These are phyloP conservation scores for Lachnellula subtilissima DNA, from an alignment of 2,329 filamentous ascomycete genomes.

Conservation along the genomic window DNA sequence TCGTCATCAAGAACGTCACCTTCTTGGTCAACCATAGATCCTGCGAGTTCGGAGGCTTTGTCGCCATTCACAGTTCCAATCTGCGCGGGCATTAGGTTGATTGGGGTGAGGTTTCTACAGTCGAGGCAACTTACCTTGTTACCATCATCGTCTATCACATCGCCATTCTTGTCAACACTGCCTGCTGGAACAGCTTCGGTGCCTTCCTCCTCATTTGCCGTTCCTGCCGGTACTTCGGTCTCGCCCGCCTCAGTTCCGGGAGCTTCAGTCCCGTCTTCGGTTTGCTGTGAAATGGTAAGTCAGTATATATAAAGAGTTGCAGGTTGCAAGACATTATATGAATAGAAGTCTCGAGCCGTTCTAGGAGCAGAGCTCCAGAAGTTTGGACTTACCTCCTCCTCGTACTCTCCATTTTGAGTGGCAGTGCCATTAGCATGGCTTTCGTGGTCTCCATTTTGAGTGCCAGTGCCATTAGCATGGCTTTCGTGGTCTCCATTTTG, in stretches of 20 bases:
- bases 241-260: slow-evolving; percentile 7
- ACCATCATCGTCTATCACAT: slow-evolving; percentile 50
- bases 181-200: slow-evolving; percentile 17
- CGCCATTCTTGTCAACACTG: slow-evolving; percentile 43
- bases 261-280: slow-evolving; percentile 13
- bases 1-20: slow-evolving; percentile 54
- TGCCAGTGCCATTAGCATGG: background rate
- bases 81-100: too few species aligned
- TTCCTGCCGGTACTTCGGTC: background rate
- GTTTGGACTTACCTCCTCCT: background rate
- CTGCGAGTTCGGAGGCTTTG: slow-evolving; percentile 52
- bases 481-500: background rate
- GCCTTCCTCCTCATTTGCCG: slow-evolving; percentile 3
- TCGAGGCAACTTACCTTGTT: slow-evolving; percentile 12
- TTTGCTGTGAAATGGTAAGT: slow-evolving; percentile 2
- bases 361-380: background rate
- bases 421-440: background rate
- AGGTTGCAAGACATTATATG: background rate
- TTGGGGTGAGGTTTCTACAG: too few species aligned
- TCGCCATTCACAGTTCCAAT: slow-evolving; percentile 59
- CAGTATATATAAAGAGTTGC: background rate
- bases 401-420: background rate
- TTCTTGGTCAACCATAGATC: slow-evolving; percentile 45
- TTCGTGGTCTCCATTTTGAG: background rate
- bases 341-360: background rate